These are phyloP conservation scores for Blastobotrys parvus DNA, from an alignment of 805 yeast species.

Conservation along the genomic window DNA sequence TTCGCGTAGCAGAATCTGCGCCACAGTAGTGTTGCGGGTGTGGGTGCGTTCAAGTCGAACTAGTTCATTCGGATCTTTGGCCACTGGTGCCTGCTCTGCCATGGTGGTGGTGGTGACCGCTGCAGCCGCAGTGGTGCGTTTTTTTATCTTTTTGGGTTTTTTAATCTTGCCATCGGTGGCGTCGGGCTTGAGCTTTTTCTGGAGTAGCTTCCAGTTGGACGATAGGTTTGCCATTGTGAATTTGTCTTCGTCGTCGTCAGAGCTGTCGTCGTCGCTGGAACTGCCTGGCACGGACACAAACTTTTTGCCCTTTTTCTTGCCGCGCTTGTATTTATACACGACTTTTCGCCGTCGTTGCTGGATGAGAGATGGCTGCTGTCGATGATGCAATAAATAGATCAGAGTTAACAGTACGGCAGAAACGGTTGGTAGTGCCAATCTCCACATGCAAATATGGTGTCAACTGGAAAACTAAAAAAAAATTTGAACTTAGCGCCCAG, in stretches of 20 bases:
- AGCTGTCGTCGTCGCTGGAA: neutral
- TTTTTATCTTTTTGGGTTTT: neutral
- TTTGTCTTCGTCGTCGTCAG: neutral
- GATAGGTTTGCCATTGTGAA: conserved; percentile 4
- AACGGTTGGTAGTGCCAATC: neutral
- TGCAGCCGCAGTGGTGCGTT: neutral
- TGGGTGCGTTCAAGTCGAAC: neutral
- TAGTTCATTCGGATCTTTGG: neutral
- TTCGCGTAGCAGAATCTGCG: conserved; percentile 2
- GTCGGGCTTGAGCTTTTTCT: conserved; percentile 7
- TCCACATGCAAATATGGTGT: neutral
- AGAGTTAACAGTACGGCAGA: neutral
- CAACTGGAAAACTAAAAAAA: neutral
- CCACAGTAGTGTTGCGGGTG: neutral
- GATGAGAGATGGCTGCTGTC: no score
- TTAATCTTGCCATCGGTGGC: neutral
- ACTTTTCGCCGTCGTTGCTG: no score
- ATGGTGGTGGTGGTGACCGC: neutral
- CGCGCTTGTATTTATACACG: neutral
- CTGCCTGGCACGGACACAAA: neutral
- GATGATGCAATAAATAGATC: neutral
- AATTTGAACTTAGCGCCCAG: neutral
- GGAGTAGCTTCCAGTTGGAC: conserved; percentile 14
- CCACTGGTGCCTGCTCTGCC: neutral
- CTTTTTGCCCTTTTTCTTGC: neutral